phyloP scores from a whole-genome alignment of 2,329 filamentous ascomycete species.

The Hymenoscyphus repandus region DNA sequence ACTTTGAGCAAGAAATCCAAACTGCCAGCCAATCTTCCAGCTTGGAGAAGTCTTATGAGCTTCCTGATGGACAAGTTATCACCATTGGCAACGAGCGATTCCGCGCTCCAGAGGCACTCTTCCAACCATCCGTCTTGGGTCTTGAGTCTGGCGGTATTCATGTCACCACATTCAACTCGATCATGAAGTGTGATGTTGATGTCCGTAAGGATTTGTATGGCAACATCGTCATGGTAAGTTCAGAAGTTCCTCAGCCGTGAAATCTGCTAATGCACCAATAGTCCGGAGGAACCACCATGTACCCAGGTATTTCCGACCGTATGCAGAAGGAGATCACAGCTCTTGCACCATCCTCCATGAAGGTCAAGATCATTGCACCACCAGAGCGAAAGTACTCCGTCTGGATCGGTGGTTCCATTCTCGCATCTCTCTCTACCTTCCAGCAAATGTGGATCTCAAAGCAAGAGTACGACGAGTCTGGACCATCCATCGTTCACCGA shows the following conservation, averaged over 20 bases:
- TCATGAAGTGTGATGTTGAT: constrained; percentile 99
- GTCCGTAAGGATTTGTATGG: constrained; percentile 99
- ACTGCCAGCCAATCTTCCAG: constrained; percentile 99
- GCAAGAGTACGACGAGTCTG: constrained; percentile 99
- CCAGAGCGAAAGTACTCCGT: constrained; percentile 99
- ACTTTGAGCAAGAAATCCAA: constrained; percentile 99
- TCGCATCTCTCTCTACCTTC: constrained; percentile 99
- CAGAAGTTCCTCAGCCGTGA: constrained; percentile 8
- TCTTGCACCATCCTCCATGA: constrained; percentile 99
- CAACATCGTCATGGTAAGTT: constrained; percentile 99
- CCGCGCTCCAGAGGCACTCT: constrained; percentile 97
- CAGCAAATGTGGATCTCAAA: constrained; percentile 99
- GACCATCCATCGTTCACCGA: constrained; percentile 98
- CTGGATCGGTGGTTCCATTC: constrained; percentile 99
- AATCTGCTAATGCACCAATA: constrained; percentile 35
- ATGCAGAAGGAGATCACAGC: constrained; percentile 99
- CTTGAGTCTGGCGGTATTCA: constrained; percentile 98
- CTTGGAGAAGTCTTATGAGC: constrained; percentile 99
- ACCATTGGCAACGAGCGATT: constrained; percentile 99
- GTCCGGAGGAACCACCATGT: constrained; percentile 99
- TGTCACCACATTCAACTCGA: constrained; percentile 99
- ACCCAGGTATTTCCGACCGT: constrained; percentile 99
- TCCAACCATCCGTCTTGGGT: constrained; percentile 58
- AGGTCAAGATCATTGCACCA: constrained; percentile 99
- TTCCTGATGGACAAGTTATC: constrained; percentile 98